Conservation (phyloP, 2,329 filamentous ascomycete species). For the Calonectria ilicicola region DNA sequence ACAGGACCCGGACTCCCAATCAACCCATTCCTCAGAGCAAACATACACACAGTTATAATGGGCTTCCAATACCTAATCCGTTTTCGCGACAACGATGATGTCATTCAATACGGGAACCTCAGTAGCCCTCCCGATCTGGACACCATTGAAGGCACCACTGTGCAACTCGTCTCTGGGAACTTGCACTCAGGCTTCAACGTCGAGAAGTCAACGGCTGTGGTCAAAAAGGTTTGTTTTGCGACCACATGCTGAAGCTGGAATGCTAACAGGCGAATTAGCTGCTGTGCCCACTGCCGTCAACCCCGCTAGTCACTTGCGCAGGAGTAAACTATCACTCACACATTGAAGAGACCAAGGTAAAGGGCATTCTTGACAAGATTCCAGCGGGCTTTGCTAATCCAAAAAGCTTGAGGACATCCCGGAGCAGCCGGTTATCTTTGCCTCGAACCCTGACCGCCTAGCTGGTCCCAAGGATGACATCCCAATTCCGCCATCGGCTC, state of each 20-base stretch:
- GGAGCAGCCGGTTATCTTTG: conserved; percentile 12
- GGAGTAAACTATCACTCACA: conserved; percentile 16
- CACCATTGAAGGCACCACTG: neutral
- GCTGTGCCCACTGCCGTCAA: neutral
- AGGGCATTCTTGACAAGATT: neutral
- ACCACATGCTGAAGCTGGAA: neutral
- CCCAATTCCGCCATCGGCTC: conserved; percentile 5
- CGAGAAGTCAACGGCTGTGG: neutral
- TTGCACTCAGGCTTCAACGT: conserved; percentile 3
- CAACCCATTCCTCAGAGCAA: neutral
- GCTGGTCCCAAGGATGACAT: conserved; percentile 1
- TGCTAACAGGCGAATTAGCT: neutral
- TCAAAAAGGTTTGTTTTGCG: neutral
- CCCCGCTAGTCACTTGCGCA: neutral
- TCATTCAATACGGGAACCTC: neutral
- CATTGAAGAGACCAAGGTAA: conserved; percentile 10
- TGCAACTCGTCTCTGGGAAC: neutral
- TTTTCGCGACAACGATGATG: neutral
- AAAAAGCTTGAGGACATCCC: neutral
- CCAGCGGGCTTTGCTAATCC: neutral
- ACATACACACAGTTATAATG: neutral
- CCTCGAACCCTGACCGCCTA: neutral
- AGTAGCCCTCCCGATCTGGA: neutral
- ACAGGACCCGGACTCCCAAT: neutral
- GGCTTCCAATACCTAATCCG: neutral